Percentiles rank a stretch among this genome's conserved stretches.
phyloP scores from a whole-genome alignment of 306 rosid species.

The peach (Prunus persica) region DNA sequence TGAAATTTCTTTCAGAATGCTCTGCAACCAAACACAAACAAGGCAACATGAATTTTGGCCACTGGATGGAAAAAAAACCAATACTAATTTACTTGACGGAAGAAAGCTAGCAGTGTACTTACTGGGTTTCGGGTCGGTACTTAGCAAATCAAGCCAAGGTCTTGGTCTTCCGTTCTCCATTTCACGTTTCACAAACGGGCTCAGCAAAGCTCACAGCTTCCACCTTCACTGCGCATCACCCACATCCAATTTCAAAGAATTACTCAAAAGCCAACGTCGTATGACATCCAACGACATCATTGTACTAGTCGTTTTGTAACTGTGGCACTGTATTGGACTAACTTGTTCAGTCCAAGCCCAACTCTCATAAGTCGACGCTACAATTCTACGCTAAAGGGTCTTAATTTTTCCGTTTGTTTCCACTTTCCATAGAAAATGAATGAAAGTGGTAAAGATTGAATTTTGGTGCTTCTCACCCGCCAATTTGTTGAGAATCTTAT shows the following conservation, averaged over 20 bases:
- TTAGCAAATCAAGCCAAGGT: background rate
- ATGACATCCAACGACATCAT: background rate
- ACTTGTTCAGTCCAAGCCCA: background rate
- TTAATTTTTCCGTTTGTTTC: background rate
- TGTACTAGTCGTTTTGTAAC: background rate
- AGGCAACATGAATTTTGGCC: background rate
- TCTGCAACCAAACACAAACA: constrained; percentile 11
- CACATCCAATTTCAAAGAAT: background rate
- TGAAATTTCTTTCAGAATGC: background rate
- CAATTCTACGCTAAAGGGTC: background rate
- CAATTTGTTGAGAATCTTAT: background rate
- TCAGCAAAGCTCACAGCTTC: background rate
- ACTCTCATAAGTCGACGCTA: background rate
- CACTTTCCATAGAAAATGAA: background rate
- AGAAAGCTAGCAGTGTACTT: background rate
- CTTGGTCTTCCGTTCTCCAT: background rate
- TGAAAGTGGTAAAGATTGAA: background rate
- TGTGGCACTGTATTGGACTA: background rate
- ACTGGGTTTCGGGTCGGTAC: background rate
- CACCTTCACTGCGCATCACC: background rate
- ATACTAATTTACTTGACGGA: too few relatives aligned
- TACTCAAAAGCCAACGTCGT: background rate
- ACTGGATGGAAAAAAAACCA: background rate
- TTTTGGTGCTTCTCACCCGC: background rate
- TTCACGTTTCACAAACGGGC: background rate